Percentiles rank a stretch among this genome's conserved stretches.
phyloP scores from a whole-genome alignment of 495 filamentous ascomycete genomes.

The Aspergillus diversus region DNA sequence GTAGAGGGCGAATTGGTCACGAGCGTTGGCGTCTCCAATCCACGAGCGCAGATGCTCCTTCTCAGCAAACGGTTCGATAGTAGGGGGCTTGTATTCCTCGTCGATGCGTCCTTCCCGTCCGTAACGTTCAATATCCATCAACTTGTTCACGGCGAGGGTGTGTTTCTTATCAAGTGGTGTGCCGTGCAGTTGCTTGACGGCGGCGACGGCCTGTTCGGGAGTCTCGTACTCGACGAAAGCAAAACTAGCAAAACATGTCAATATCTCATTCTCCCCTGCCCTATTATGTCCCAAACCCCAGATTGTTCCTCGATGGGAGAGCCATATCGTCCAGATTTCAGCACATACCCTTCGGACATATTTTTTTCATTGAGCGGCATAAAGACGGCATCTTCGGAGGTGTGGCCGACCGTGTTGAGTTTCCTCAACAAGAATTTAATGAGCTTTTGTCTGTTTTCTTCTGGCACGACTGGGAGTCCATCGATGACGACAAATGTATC shows the following conservation, averaged over 20 bases:
- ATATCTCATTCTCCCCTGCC: constrained; percentile 16
- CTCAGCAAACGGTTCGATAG: constrained; percentile 78
- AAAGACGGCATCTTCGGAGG: constrained; percentile 81
- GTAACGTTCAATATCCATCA: constrained; percentile 96
- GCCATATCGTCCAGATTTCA: constrained; percentile 2
- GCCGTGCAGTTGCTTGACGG: constrained; percentile 81
- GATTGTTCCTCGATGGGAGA: background rate
- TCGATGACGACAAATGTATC: constrained; percentile 96
- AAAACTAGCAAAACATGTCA: constrained; percentile 56
- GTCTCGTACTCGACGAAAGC: constrained; percentile 96
- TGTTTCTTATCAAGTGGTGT: constrained; percentile 92
- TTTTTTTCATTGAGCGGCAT: constrained; percentile 89
- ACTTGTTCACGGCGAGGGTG: constrained; percentile 92
- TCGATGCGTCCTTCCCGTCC: constrained; percentile 90
- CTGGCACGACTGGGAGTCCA: constrained; percentile 82
- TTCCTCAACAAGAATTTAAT: constrained; percentile 93
- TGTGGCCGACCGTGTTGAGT: constrained; percentile 79
- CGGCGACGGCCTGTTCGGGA: constrained; percentile 85
- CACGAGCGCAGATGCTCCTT: constrained; percentile 95
- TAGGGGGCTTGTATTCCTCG: constrained; percentile 81
- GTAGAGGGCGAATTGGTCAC: constrained; percentile 94
- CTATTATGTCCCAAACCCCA: background rate
- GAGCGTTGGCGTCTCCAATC: constrained; percentile 80
- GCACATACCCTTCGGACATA: constrained; percentile 77
- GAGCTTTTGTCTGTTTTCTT: constrained; percentile 84